Evolutionary conservation across 1,139 yeast genomes (phyloP).

Genomic region (Candida buenavistaensis): DNA sequence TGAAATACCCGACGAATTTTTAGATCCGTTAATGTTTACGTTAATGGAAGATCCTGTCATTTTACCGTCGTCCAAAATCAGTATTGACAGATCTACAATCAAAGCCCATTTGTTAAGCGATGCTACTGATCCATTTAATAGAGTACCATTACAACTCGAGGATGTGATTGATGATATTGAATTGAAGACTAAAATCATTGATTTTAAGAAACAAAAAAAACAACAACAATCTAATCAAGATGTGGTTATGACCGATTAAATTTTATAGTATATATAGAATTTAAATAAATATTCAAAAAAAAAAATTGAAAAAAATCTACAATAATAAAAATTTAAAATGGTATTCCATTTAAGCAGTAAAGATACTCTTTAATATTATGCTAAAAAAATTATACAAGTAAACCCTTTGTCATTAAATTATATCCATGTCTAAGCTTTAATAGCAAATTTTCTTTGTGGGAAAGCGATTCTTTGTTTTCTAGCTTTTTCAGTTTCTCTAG

Average conservation of each 20-base stretch:
- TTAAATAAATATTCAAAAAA: background rate
- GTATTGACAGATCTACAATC: constrained; percentile 87
- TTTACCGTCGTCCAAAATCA: constrained; percentile 80
- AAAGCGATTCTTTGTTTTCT: constrained; percentile 90
- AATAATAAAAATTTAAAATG: no score
- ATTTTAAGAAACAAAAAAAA: constrained; percentile 49
- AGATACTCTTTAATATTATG: no score
- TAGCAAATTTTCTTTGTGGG: constrained; percentile 98
- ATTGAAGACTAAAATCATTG: constrained; percentile 59
- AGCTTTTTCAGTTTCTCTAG: constrained; percentile 82
- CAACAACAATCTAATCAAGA: no score
- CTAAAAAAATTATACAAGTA: constrained; percentile 6
- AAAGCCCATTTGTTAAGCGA: constrained; percentile 93
- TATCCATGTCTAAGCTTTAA: constrained; percentile 77
- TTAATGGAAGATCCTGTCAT: constrained; percentile 95
- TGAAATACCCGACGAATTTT: constrained; percentile 92
- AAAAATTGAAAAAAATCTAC: no score
- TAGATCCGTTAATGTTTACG: constrained; percentile 95
- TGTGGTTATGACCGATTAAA: constrained; percentile 24
- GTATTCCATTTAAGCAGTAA: no score
- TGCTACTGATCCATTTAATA: constrained; percentile 94
- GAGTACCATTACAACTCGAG: constrained; percentile 85
- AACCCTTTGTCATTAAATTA: constrained; percentile 1
- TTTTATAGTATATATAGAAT: no score
- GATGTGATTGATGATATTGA: constrained; percentile 80